Percentiles rank a stretch among this genome's conserved stretches.
Conservation (phyloP, 2,329 filamentous ascomycete genomes). For the Didymella lethalis region DNA sequence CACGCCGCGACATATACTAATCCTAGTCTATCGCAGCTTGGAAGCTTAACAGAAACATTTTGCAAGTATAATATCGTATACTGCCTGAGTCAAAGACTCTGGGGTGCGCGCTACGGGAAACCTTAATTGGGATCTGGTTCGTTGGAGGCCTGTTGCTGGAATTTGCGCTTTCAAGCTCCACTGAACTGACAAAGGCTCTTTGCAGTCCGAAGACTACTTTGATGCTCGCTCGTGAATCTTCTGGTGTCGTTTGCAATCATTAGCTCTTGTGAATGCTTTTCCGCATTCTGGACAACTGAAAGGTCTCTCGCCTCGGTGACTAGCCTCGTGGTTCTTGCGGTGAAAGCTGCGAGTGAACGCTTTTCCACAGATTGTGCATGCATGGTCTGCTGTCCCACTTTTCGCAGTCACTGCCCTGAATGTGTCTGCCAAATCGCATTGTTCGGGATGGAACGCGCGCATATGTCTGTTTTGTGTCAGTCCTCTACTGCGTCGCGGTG, state of each 20-base stretch:
- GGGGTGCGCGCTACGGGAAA: too few species aligned
- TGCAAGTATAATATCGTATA: too few species aligned
- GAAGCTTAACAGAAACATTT: too few species aligned
- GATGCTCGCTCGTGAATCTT: conserved; percentile 33
- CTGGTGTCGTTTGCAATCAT: conserved; percentile 35
- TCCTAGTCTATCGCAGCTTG: too few species aligned
- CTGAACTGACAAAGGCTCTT: too few species aligned
- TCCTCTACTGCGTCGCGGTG: too few species aligned
- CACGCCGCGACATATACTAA: too few species aligned
- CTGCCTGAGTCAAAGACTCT: too few species aligned
- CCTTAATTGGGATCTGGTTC: too few species aligned
- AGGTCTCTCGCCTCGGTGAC: conserved; percentile 45
- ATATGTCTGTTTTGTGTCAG: conserved; percentile 24
- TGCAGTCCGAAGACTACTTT: not conserved
- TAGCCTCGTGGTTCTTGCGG: conserved; percentile 47
- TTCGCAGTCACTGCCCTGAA: conserved; percentile 25
- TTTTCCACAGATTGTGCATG: conserved; percentile 50
- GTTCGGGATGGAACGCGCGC: conserved; percentile 37
- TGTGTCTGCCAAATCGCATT: conserved; percentile 31
- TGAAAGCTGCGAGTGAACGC: conserved; percentile 52
- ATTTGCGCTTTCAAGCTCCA: too few species aligned
- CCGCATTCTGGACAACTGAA: conserved; percentile 39
- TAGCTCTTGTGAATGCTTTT: conserved; percentile 36
- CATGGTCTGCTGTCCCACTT: conserved; percentile 32
- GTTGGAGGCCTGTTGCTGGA: too few species aligned